Conservation (phyloP, 2,329 filamentous ascomycete species). For the Nigrospora osmanthi region DNA sequence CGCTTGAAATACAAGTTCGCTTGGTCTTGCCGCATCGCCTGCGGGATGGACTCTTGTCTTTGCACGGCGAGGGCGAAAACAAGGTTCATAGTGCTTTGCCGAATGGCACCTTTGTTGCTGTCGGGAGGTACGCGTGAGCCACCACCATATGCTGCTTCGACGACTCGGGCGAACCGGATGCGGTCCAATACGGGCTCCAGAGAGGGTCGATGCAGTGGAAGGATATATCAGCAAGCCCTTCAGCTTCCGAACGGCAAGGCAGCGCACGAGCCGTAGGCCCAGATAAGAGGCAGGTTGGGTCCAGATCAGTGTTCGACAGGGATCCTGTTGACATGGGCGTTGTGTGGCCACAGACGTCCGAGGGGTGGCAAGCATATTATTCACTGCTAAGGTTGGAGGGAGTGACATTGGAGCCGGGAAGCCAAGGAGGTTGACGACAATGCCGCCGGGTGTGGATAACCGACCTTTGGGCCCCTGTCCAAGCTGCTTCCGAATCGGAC, state of each 20-base stretch:
- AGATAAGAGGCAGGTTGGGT: not conserved
- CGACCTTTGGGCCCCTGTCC: not conserved
- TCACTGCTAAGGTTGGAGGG: not conserved
- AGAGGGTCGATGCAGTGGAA: not conserved
- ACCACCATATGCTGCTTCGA: not conserved
- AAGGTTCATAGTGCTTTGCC: not conserved
- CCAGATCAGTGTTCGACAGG: not conserved
- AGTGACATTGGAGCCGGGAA: not conserved
- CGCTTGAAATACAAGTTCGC: not conserved
- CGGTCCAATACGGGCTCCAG: not conserved
- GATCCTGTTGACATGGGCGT: not conserved
- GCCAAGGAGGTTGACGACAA: not conserved
- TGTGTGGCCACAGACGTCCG: not conserved
- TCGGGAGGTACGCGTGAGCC: not conserved
- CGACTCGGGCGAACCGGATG: not conserved
- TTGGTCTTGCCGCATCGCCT: not conserved
- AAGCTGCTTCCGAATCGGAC: not conserved
- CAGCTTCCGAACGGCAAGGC: not conserved
- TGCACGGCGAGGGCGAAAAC: not conserved
- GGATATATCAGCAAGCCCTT: not conserved
- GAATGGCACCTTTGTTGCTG: not conserved
- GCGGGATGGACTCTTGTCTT: not conserved
- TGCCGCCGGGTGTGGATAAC: not conserved
- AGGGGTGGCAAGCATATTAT: not conserved
- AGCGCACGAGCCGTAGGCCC: not conserved